Percentiles rank a stretch among this genome's conserved stretches.
phyloP scores from a whole-genome alignment of 2,329 filamentous ascomycete genomes.

The Xenosphaeropsis pyriputrescens region DNA sequence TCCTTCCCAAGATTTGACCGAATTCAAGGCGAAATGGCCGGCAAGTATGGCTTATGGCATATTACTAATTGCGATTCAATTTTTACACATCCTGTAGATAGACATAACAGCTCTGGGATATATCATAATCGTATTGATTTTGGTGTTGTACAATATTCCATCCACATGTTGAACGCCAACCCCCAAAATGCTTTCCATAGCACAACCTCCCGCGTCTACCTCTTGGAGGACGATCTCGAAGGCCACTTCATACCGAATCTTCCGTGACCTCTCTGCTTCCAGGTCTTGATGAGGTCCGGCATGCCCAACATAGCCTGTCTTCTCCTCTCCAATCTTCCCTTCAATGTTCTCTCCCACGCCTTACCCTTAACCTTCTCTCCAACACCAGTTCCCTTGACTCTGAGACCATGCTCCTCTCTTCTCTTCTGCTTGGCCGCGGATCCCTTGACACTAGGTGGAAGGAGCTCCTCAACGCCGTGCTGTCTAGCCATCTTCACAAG shows the following conservation, averaged over 20 bases:
- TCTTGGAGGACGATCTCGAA: constrained; percentile 20
- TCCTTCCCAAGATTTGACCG: neutral
- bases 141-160: too few species aligned
- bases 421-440: constrained; percentile 55
- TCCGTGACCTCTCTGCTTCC: constrained; percentile 70
- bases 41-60: too few species aligned
- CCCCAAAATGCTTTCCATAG: too few species aligned
- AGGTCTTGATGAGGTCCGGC: constrained; percentile 80
- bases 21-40: too few species aligned
- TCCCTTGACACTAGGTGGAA: constrained; percentile 66
- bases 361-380: constrained; percentile 94
- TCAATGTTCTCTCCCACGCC: constrained; percentile 75
- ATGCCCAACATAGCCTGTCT: constrained; percentile 89
- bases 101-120: too few species aligned
- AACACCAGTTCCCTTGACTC: constrained; percentile 84
- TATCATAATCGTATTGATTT: too few species aligned
- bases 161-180: too few species aligned
- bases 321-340: constrained; percentile 71
- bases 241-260: constrained; percentile 65
- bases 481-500: constrained; percentile 72
- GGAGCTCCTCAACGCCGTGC: constrained; percentile 65
- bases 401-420: constrained; percentile 64
- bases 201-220: neutral
- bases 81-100: too few species aligned
- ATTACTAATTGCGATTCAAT: too few species aligned